Conservation (phyloP, 192 early-diverging fungal species). For the Coemansia furcata region DNA sequence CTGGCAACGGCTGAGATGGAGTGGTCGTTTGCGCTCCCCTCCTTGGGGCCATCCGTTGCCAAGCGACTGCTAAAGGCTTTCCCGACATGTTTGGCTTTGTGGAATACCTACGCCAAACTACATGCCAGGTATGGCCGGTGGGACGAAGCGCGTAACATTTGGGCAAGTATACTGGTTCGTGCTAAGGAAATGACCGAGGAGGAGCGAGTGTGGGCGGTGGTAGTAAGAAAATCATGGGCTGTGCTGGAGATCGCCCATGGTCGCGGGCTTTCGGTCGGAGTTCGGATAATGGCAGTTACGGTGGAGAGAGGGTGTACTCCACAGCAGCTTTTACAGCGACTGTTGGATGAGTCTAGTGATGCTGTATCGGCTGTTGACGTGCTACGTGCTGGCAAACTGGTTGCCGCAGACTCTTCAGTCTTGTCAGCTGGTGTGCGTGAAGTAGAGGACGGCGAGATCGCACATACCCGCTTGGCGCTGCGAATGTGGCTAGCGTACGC, state of each 20-base stretch:
- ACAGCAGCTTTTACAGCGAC: constrained; percentile 4
- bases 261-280: constrained; percentile 7
- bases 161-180: constrained; percentile 10
- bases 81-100: constrained; percentile 21
- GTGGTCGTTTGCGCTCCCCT: constrained; percentile 17
- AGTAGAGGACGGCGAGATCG: not conserved
- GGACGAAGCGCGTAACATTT: constrained; percentile 29
- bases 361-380: not conserved
- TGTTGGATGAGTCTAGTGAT: not conserved
- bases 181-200: not conserved
- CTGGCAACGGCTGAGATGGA: constrained; percentile 18
- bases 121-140: constrained; percentile 23
- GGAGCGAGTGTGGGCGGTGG: constrained; percentile 17
- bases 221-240: constrained; percentile 35
- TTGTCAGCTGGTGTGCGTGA: not conserved
- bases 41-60: not conserved
- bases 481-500: constrained; percentile 31
- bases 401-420: not conserved
- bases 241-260: constrained; percentile 25
- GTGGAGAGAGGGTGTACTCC: not conserved
- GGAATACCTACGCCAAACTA: constrained; percentile 40
- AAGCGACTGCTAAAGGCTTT: constrained; percentile 5
- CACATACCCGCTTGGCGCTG: not conserved
- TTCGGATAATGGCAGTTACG: constrained; percentile 8
- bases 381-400: constrained; percentile 1